Evolutionary conservation across 371 early-diverging fungal species (phyloP).

Genomic region (Syncephalis fuscata): DNA sequence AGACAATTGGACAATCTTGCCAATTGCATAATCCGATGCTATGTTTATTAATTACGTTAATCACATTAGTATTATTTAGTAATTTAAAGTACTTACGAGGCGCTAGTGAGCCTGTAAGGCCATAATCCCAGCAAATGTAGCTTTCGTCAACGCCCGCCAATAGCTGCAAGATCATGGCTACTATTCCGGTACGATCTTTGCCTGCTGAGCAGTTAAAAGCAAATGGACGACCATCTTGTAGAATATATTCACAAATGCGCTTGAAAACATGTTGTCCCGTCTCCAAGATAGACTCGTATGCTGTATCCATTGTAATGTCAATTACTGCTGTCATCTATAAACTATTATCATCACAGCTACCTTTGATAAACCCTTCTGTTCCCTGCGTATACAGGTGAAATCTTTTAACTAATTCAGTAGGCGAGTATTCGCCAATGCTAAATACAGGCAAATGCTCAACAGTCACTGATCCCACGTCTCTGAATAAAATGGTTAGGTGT

Average conservation of each 20-base stretch:
- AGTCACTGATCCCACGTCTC: slow-evolving; percentile 10
- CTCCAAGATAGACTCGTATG: slow-evolving; percentile 31
- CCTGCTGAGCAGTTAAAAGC: slow-evolving; percentile 80
- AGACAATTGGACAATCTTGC: no score
- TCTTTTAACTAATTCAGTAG: slow-evolving; percentile 33
- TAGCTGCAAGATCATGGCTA: slow-evolving; percentile 47
- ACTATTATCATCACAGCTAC: slow-evolving; percentile 4
- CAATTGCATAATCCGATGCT: no score
- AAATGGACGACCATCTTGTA: slow-evolving; percentile 35
- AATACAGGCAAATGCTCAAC: slow-evolving; percentile 43
- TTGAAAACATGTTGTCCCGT: slow-evolving; percentile 25
- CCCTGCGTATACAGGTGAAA: slow-evolving; percentile 41
- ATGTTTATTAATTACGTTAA: background rate
- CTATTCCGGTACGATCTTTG: slow-evolving; percentile 77
- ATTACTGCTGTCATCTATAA: background rate
- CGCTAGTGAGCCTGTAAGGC: slow-evolving; percentile 18
- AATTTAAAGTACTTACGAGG: no score
- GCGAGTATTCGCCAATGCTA: slow-evolving; percentile 34
- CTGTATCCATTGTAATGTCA: slow-evolving; percentile 20
- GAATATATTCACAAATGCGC: slow-evolving; percentile 29
- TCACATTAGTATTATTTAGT: slow-evolving; percentile 8
- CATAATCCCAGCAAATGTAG: slow-evolving; percentile 62
- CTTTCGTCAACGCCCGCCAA: slow-evolving; percentile 56
- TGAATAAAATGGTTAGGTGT: slow-evolving; percentile 2
- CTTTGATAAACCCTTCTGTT: slow-evolving; percentile 30